A percentile compares a stretch with the other conserved stretches of the same genome.
These are phyloP conservation scores for Wickerhamiella brachini DNA, from an alignment of 805 yeast genomes.

Conservation along the genomic window DNA sequence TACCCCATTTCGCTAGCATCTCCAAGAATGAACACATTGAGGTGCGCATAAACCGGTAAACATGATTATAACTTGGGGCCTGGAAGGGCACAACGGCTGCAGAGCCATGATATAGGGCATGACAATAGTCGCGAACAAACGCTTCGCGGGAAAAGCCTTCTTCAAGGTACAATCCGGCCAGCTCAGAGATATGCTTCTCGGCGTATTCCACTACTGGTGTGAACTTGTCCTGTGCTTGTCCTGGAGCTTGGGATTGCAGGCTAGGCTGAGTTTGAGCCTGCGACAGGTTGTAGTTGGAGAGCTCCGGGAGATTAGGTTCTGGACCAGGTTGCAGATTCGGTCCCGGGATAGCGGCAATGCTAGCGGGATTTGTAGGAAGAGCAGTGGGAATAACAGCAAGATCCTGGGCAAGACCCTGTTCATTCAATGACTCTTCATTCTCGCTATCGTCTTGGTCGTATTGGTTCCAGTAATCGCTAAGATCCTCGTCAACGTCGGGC, in stretches of 20 bases:
- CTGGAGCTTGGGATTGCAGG: background rate
- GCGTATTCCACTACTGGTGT: background rate
- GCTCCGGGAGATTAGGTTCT: background rate
- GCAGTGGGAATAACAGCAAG: background rate
- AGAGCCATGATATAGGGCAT: background rate
- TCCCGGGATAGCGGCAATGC: background rate
- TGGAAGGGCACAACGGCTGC: background rate
- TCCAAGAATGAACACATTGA: background rate
- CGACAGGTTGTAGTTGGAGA: background rate
- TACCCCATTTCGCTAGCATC: background rate
- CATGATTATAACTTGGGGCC: background rate
- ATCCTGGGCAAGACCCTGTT: background rate
- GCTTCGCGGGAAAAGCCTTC: background rate
- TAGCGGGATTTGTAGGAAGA: background rate
- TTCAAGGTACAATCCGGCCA: background rate
- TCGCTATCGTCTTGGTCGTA: slow-evolving; percentile 6
- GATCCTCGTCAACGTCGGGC: background rate
- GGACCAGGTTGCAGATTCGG: background rate
- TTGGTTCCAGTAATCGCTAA: slow-evolving; percentile 10
- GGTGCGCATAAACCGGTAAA: background rate
- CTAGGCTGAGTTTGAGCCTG: background rate
- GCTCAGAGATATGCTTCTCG: background rate
- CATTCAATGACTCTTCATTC: background rate
- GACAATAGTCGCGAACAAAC: background rate
- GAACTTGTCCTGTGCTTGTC: background rate